Percentiles rank a stretch among this genome's conserved stretches.
Conservation (phyloP, 495 filamentous ascomycete species). For the Neohortaea acidophila region DNA sequence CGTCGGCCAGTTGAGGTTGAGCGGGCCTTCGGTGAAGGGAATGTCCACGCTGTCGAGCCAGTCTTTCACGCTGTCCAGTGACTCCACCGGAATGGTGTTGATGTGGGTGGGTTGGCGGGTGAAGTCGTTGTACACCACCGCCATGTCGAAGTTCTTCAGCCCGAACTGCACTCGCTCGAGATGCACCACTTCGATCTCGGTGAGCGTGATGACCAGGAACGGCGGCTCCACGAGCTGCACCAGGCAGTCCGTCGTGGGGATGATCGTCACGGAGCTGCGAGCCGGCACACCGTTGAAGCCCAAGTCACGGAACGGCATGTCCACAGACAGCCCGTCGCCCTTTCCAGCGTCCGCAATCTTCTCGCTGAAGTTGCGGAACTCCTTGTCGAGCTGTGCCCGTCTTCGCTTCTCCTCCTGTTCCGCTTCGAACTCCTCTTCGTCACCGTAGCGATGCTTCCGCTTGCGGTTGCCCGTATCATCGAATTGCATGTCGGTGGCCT, state of each 20-base stretch:
- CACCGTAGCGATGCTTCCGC: constrained; percentile 93
- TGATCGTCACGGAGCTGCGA: constrained; percentile 83
- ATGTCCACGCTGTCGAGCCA: constrained; percentile 95
- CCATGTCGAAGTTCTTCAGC: constrained; percentile 97
- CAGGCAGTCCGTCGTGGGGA: constrained; percentile 94
- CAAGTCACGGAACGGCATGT: constrained; percentile 91
- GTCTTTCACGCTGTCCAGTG: constrained; percentile 87
- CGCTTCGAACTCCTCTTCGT: constrained; percentile 96
- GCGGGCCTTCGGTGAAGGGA: constrained; percentile 80
- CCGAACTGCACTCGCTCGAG: constrained; percentile 96
- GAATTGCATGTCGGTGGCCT: constrained; percentile 96
- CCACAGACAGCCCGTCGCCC: constrained; percentile 63
- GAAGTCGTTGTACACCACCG: constrained; percentile 96
- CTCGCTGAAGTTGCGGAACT: constrained; percentile 94
- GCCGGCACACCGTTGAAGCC: constrained; percentile 94
- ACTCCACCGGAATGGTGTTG: constrained; percentile 96
- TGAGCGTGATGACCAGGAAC: constrained; percentile 84
- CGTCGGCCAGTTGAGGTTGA: constrained; percentile 95
- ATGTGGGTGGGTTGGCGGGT: constrained; percentile 72
- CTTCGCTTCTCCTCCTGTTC: constrained; percentile 93
- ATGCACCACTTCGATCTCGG: constrained; percentile 93
- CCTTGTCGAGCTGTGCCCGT: constrained; percentile 76
- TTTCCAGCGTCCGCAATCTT: constrained; percentile 89
- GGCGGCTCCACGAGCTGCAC: constrained; percentile 95
- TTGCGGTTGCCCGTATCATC: constrained; percentile 98